These are phyloP conservation scores for Colletotrichum simmondsii DNA, from an alignment of 2,329 filamentous ascomycete genomes.

Conservation along the genomic window DNA sequence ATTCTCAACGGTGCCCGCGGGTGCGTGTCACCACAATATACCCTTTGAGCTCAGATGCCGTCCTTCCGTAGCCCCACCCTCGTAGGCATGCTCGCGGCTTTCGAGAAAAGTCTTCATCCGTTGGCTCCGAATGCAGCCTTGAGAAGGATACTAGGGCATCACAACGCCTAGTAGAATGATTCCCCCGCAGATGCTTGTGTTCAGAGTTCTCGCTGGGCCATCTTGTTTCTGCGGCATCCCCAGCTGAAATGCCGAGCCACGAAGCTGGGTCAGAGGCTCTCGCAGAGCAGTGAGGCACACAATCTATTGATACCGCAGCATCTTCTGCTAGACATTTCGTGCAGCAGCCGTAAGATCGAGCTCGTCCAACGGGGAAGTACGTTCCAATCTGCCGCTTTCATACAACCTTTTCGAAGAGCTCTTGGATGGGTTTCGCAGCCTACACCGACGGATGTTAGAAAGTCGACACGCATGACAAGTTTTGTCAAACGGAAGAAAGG, in stretches of 20 bases:
- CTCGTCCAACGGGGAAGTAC: background rate
- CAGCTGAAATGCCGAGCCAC: background rate
- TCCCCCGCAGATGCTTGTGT: background rate
- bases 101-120: background rate
- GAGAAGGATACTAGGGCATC: background rate
- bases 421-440: slow-evolving; percentile 90
- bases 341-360: background rate
- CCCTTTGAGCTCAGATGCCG: background rate
- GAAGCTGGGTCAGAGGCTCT: background rate
- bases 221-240: background rate
- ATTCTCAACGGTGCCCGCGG: background rate
- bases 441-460: slow-evolving; percentile 47
- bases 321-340: background rate
- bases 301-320: background rate
- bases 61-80: background rate
- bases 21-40: background rate
- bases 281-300: background rate
- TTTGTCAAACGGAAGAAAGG: background rate
- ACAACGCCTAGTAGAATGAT: background rate
- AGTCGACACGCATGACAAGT: background rate
- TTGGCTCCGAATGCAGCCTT: background rate
- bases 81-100: background rate
- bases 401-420: slow-evolving; percentile 81
- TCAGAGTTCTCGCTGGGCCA: background rate
- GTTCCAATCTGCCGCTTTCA: slow-evolving; percentile 42